These are phyloP conservation scores for Phycomyces nitens DNA, from an alignment of 192 early-diverging fungal species.

Conservation along the genomic window DNA sequence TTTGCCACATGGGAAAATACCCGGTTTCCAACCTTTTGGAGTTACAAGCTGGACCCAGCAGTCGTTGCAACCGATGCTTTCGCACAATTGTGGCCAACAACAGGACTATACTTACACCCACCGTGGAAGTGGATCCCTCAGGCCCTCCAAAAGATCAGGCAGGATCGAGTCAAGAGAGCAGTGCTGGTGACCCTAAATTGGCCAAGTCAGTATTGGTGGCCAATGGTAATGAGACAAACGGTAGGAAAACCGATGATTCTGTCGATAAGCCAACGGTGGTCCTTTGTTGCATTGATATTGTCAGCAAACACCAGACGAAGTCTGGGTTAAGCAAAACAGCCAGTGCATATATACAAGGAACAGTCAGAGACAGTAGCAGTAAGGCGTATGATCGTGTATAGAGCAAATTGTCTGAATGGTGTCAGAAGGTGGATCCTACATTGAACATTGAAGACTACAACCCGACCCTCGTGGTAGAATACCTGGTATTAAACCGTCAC, in stretches of 20 bases:
- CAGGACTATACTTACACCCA: slow-evolving; percentile 15
- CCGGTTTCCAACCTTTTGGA: too few species aligned
- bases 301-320: too few species aligned
- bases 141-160: slow-evolving; percentile 5
- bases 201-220: slow-evolving; percentile 19
- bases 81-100: slow-evolving; percentile 13
- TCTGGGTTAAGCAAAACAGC: too few species aligned
- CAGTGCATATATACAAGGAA: too few species aligned
- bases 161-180: slow-evolving; percentile 9
- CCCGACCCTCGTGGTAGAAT: too few species aligned
- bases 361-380: too few species aligned
- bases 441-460: neutral
- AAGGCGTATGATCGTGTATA: neutral
- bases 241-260: too few species aligned
- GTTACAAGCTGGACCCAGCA: too few species aligned
- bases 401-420: neutral
- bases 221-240: neutral
- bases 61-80: slow-evolving; percentile 12
- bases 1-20: too few species aligned
- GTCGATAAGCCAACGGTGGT: neutral
- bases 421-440: neutral
- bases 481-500: too few species aligned
- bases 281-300: slow-evolving; percentile 7
- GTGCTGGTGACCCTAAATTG: slow-evolving; percentile 12
- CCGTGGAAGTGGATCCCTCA: slow-evolving; percentile 22